Base-by-base conservation (phyloP, 176 grass and related monocot species). In the Avena sativa region DNA sequence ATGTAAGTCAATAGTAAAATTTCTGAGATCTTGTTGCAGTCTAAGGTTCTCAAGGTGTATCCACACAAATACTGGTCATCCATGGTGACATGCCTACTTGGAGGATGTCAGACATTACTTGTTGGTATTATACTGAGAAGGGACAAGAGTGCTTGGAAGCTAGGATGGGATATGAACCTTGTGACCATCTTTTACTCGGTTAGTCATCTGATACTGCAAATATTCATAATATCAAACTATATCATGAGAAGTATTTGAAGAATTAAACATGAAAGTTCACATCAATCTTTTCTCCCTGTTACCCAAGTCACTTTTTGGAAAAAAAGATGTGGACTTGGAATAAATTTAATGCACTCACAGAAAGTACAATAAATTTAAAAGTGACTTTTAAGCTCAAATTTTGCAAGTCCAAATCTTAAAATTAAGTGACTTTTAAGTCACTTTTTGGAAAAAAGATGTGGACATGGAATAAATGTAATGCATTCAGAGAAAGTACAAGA, bases 61-160 rank as follows among this genome's bases (percentile, higher is more conserved):
- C 89, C 92, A 0, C 91, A 86, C 80, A 94, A 91, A 60, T 94
- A 87, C 50, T 94, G 92, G 89, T 86, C 89, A 3, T 91, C 89
- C 56, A 91, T 91, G 89, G 74, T 70, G 4, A 89, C 87, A 9
- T 94, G 92, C 19, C 56, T 94, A 21, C 44, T 87, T 65, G 92
- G 89, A 84, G 89, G 86, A 15, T 40, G 92, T 78, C 89, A 94
- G 16, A 92, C 89, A 23, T 44, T 70, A 56, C 0, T 92, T 43
- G 80, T 60, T 16, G 92, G 89, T 38, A 76, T 94, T 23, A 79
- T 94, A 50, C 36, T 85, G 26, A 94, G 60, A 19, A 92, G 89
- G 73, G 81, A 94, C 51, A 76, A 44, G 34, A 58, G 23, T 0
- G 36, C 55, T 12, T 92, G 92, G 92, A 79, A 76, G 64, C 47